Conservation (phyloP, 2,329 filamentous ascomycete genomes). For the Aspergillus carbonarius region DNA sequence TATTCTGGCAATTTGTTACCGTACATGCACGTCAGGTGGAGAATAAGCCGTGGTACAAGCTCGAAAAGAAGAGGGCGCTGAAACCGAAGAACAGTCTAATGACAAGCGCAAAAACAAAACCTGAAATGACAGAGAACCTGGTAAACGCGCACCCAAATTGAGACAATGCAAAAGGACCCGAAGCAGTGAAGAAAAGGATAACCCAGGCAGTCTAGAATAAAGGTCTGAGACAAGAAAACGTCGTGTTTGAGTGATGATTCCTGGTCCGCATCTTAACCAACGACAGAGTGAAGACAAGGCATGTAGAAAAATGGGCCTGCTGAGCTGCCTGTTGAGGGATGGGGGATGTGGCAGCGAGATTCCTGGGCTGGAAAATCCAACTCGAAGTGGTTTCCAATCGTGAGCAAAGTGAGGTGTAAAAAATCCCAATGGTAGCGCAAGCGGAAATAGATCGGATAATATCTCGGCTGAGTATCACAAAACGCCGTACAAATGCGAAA, state of each 20-base stretch:
- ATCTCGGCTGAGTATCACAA: neutral
- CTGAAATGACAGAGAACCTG: neutral
- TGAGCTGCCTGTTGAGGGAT: neutral
- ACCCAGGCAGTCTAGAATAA: too few relatives aligned
- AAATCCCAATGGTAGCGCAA: neutral
- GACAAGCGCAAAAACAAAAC: neutral
- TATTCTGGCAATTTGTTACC: neutral
- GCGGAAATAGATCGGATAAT: neutral
- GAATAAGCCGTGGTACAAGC: neutral
- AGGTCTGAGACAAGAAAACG: too few relatives aligned
- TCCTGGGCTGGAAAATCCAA: neutral
- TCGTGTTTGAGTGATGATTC: too few relatives aligned
- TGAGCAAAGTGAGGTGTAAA: neutral
- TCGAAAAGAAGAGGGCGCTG: neutral
- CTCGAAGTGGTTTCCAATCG: neutral
- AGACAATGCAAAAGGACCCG: too few relatives aligned
- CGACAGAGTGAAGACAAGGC: too few relatives aligned
- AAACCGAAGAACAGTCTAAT: neutral
- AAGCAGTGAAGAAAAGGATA: too few relatives aligned
- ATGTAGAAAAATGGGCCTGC: neutral
- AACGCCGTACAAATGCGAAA: neutral
- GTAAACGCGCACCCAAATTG: neutral
- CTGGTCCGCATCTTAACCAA: too few relatives aligned
- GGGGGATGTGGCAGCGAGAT: neutral
- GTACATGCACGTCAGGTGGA: neutral